These are phyloP conservation scores for Naumovozyma castellii DNA, from an alignment of 805 yeast species.

Conservation along the genomic window DNA sequence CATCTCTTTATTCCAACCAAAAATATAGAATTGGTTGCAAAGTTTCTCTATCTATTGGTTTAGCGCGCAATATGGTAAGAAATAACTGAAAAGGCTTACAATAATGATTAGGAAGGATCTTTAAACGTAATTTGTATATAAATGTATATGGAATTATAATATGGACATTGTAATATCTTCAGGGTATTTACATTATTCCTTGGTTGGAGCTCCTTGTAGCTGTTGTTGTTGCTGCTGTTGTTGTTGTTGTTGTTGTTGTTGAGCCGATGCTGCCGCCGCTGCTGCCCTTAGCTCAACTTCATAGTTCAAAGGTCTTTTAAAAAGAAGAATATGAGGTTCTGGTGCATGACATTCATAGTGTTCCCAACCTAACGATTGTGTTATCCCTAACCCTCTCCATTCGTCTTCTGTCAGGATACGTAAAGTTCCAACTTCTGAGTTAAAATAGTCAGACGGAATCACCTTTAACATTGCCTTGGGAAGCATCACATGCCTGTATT, in stretches of 20 bases:
- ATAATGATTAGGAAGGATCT: too few relatives aligned
- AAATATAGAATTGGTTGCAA: too few relatives aligned
- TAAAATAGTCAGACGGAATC: conserved; percentile 89
- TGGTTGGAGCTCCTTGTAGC: background rate
- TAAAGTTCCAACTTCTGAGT: conserved; percentile 86
- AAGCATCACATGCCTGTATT: conserved; percentile 92
- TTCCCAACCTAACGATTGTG: conserved; percentile 95
- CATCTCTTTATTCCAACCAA: too few relatives aligned
- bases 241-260: conserved; percentile 16
- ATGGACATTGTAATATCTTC: background rate
- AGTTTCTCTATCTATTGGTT: too few relatives aligned
- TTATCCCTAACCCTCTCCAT: conserved; percentile 97
- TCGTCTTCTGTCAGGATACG: conserved; percentile 89
- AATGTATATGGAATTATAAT: background rate
- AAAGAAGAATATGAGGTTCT: conserved; percentile 91
- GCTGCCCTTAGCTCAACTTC: conserved; percentile 33
- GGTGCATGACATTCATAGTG: conserved; percentile 98
- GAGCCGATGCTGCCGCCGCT: conserved; percentile 21
- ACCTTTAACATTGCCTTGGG: conserved; percentile 93
- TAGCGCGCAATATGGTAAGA: too few relatives aligned
- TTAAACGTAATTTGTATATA: too few relatives aligned
- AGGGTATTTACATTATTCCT: background rate
- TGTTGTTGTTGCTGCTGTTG: conserved; percentile 11
- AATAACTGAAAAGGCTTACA: too few relatives aligned
- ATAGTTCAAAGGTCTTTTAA: conserved; percentile 59